Evolutionary conservation across 1,284 basidiomycete genomes (phyloP), one percentile per base, ranked within the genome.

Genomic region (Schizopora paradoxa): DNA sequence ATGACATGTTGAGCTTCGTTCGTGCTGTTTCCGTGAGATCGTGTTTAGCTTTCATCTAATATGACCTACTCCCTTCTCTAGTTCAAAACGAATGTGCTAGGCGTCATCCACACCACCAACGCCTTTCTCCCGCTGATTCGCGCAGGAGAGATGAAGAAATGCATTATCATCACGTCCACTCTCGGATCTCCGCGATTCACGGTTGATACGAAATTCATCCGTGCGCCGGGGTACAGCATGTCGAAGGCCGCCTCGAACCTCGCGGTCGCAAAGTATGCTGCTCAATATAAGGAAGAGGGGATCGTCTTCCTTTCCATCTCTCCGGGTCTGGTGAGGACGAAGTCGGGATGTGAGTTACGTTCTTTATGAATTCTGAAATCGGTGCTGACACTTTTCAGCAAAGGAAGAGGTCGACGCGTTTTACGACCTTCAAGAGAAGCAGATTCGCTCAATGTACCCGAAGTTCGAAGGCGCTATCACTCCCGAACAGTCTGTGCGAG

Each of bases 111-210:
- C 25, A 51, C 51, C 4, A 58, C 51, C 34, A 57, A 56, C 34
- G 47, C 52, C 5, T 57, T 61, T 45, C 51, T 61, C 6, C 58
- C 59, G 6, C 51, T 60, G 16, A 38, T 61, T n/a, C 43, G 50
- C 6, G 47, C 45, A 5, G 57, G 58, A 2, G 47, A 46, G 6
- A 43, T 44, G 23, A 60, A 59, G 43, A 58, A 56, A 31, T 46
- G 58, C 10, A 43, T 59, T 38, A 47, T 47, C 25, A 46, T 59
- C 8, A 48, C 50, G 11, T 52, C 49, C 19, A 45, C 46, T 3
- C 43, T 58, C 35, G 58, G 53, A 3, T 54, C 56, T 23, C 36
- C 44, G 7, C 51, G 46, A 28, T 56, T 48, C 23, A 51, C 41
- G 7, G 14, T 42, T 23, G 41, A 39, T 6, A 43, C 34, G 28